These are phyloP conservation scores for Corinectria fuckeliana DNA, from an alignment of 2,329 filamentous ascomycete species.

Conservation along the genomic window DNA sequence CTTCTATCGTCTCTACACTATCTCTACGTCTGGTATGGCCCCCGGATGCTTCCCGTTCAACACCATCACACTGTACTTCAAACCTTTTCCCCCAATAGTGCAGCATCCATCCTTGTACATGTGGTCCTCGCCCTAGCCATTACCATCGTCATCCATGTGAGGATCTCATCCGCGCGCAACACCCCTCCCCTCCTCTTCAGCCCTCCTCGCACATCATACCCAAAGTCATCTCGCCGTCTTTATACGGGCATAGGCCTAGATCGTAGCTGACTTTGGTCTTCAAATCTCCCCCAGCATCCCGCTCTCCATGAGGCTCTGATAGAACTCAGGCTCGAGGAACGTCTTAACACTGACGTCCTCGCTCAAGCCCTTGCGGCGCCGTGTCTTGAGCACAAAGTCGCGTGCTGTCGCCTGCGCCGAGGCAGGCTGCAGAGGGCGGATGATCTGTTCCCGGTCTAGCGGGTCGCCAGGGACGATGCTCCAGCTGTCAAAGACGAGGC, in stretches of 20 bases:
- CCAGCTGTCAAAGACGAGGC: conserved; percentile 95
- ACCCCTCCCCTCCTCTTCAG: conserved; percentile 20
- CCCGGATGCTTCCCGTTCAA: not conserved
- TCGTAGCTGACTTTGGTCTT: conserved; percentile 12
- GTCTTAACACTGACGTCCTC: conserved; percentile 97
- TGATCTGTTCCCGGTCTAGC: conserved; percentile 82
- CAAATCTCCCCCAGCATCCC: conserved; percentile 74
- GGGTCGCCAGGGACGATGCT: conserved; percentile 95
- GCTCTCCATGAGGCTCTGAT: conserved; percentile 85
- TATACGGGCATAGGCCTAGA: not conserved
- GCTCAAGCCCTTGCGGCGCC: conserved; percentile 88
- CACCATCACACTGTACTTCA: conserved; percentile 7
- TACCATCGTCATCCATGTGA: conserved; percentile 24
- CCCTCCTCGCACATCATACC: conserved; percentile 8
- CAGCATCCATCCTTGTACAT: conserved; percentile 27
- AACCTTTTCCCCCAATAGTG: conserved; percentile 21
- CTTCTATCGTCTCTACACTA: conserved; percentile 10
- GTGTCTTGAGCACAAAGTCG: conserved; percentile 96
- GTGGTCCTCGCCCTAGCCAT: conserved; percentile 22
- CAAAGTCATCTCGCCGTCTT: not conserved
- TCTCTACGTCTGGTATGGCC: not conserved
- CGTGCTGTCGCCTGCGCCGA: conserved; percentile 86
- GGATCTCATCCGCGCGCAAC: conserved; percentile 16
- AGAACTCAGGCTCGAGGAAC: conserved; percentile 94
- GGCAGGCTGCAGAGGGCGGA: conserved; percentile 86